These are phyloP conservation scores for Penicillium samsonianum DNA, from an alignment of 495 filamentous ascomycete species.

Conservation along the genomic window DNA sequence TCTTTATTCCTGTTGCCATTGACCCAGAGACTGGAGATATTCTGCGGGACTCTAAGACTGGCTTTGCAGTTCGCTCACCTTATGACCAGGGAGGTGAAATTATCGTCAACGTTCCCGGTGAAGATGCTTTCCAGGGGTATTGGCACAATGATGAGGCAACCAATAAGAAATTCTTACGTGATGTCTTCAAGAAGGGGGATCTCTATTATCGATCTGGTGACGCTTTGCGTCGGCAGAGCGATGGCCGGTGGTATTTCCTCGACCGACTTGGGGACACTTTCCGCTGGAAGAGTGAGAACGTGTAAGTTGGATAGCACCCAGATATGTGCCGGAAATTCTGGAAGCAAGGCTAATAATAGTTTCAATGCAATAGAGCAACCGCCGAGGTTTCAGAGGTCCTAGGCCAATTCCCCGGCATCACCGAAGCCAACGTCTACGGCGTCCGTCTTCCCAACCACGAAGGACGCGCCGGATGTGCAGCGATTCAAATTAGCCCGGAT, in stretches of 20 bases:
- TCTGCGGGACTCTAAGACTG: conserved; percentile 62
- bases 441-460: conserved; percentile 70
- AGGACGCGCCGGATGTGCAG: conserved; percentile 71
- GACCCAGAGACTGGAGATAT: conserved; percentile 68
- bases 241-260: conserved; percentile 78
- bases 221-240: conserved; percentile 60
- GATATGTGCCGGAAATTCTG: not conserved
- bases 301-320: conserved; percentile 40
- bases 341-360: not conserved
- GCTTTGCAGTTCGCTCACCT: conserved; percentile 61
- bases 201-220: conserved; percentile 76
- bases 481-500: conserved; percentile 45
- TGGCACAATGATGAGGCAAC: conserved; percentile 67
- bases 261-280: conserved; percentile 80
- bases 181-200: conserved; percentile 76
- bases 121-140: conserved; percentile 68
- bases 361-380: conserved; percentile 46
- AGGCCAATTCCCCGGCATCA: conserved; percentile 62
- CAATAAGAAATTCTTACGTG: conserved; percentile 64
- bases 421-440: conserved; percentile 80
- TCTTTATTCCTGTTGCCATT: conserved; percentile 65
- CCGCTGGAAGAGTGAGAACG: conserved; percentile 84
- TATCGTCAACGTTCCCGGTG: conserved; percentile 61
- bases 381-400: conserved; percentile 72
- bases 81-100: conserved; percentile 77